Evolutionary conservation across 768 basidiomycete species (phyloP).

Genomic region (Cyclocybe cylindracea): DNA sequence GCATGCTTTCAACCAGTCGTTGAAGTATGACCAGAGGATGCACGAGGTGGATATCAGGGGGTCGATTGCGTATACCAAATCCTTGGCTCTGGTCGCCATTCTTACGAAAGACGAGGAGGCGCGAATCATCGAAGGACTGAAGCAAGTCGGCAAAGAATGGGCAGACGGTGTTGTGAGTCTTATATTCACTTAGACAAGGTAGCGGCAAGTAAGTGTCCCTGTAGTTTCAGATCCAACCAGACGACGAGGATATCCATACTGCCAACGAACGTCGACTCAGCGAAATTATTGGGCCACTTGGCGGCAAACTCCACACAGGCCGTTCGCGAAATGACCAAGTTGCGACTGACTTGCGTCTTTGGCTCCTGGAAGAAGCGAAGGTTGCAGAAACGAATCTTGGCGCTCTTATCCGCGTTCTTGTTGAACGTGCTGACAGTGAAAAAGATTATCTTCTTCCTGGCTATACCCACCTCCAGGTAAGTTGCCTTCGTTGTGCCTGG

Average conservation of each 20-base stretch:
- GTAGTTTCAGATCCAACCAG: slow-evolving; percentile 76
- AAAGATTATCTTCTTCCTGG: slow-evolving; percentile 90
- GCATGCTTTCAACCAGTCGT: slow-evolving; percentile 97
- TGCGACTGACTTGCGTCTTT: slow-evolving; percentile 96
- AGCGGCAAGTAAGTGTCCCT: background rate
- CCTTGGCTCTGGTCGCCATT: slow-evolving; percentile 78
- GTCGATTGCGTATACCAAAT: slow-evolving; percentile 95
- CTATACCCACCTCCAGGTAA: slow-evolving; percentile 95
- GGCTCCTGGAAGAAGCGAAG: slow-evolving; percentile 81
- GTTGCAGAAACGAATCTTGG: slow-evolving; percentile 70
- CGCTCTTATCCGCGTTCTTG: slow-evolving; percentile 83
- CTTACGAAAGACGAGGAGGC: slow-evolving; percentile 74
- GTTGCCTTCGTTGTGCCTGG: slow-evolving; percentile 11
- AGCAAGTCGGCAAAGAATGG: slow-evolving; percentile 85
- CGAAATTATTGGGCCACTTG: slow-evolving; percentile 89
- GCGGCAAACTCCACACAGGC: slow-evolving; percentile 96
- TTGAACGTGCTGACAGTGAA: slow-evolving; percentile 92
- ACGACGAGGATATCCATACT: slow-evolving; percentile 99
- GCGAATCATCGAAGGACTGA: slow-evolving; percentile 74
- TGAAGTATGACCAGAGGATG: slow-evolving; percentile 95
- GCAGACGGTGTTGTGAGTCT: slow-evolving; percentile 65
- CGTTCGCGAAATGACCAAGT: slow-evolving; percentile 98
- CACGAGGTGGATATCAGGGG: slow-evolving; percentile 88
- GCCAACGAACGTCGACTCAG: slow-evolving; percentile 95
- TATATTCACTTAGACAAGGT: background rate